These are phyloP conservation scores for Eragrostis nindensis DNA, from an alignment of 176 grass and related monocot species.

Conservation along the genomic window DNA sequence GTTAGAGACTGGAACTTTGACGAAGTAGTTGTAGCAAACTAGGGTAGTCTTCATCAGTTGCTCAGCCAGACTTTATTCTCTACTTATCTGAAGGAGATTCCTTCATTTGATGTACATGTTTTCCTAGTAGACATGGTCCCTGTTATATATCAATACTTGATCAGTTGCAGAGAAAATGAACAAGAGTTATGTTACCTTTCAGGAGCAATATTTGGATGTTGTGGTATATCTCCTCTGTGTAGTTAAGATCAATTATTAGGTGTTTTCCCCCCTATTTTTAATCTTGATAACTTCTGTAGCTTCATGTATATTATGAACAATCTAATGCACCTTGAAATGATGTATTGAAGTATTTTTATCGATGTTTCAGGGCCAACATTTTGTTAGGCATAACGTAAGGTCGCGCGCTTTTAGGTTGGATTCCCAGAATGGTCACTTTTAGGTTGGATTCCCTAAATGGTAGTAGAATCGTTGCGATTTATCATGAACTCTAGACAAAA, in stretches of 20 bases:
- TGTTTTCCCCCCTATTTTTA: neutral
- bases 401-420: no score
- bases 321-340: no score
- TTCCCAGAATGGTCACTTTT: no score
- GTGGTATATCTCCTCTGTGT: neutral
- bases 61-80: conserved; percentile 9
- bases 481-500: neutral
- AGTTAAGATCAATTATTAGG: neutral
- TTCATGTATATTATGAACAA: no score
- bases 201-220: conserved; percentile 9
- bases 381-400: no score
- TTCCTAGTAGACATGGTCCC: conserved; percentile 36
- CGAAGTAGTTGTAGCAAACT: conserved; percentile 56
- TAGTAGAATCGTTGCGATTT: neutral
- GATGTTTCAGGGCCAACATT: no score
- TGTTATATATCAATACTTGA: conserved; percentile 20
- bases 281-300: no score
- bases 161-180: conserved; percentile 29
- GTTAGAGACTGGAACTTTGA: conserved; percentile 98
- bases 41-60: conserved; percentile 38
- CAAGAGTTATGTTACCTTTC: conserved; percentile 9
- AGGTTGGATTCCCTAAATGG: neutral
- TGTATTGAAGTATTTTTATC: no score
- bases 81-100: conserved; percentile 41
- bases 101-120: conserved; percentile 49